These are phyloP conservation scores for Carnegiea gigantea DNA, from an alignment of 179 eudicot species.

Conservation along the genomic window DNA sequence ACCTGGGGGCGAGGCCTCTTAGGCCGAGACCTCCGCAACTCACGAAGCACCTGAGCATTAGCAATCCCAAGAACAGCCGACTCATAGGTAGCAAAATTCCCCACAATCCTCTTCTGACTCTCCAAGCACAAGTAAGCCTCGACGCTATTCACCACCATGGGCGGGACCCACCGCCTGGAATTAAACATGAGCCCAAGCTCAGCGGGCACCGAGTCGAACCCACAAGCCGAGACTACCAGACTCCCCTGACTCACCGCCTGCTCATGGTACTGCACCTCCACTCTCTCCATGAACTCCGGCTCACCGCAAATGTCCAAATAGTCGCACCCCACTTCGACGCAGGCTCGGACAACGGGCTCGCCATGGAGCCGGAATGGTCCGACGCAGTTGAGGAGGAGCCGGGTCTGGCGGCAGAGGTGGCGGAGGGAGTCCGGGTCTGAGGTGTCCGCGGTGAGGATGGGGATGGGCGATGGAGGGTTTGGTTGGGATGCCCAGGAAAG, in stretches of 20 bases:
- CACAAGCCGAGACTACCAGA: conserved; percentile 80
- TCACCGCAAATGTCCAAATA: conserved; percentile 83
- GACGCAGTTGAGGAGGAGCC: conserved; percentile 65
- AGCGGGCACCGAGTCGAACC: conserved; percentile 90
- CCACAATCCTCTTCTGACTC: conserved; percentile 64
- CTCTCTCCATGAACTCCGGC: conserved; percentile 90
- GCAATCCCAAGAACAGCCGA: conserved; percentile 88
- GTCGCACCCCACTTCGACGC: conserved; percentile 57
- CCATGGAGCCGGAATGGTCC: conserved; percentile 79
- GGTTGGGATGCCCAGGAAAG: conserved; percentile 62
- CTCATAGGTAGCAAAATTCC: conserved; percentile 76
- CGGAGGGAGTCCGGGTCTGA: conserved; percentile 44
- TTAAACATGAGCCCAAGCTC: conserved; percentile 74
- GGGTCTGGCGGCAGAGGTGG: conserved; percentile 41
- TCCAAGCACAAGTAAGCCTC: conserved; percentile 78
- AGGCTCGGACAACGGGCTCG: conserved; percentile 61
- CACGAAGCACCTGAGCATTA: conserved; percentile 47
- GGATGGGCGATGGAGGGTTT: conserved; percentile 44
- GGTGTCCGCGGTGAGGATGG: conserved; percentile 58
- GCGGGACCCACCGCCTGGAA: conserved; percentile 50
- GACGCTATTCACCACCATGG: conserved; percentile 41
- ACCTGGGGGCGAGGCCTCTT: conserved; percentile 59
- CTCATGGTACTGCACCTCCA: conserved; percentile 53
- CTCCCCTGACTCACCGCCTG: conserved; percentile 49
- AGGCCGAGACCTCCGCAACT: conserved; percentile 60